phyloP scores from a whole-genome alignment of 2,329 filamentous ascomycete genomes.

The Sporothrix variecibatus region DNA sequence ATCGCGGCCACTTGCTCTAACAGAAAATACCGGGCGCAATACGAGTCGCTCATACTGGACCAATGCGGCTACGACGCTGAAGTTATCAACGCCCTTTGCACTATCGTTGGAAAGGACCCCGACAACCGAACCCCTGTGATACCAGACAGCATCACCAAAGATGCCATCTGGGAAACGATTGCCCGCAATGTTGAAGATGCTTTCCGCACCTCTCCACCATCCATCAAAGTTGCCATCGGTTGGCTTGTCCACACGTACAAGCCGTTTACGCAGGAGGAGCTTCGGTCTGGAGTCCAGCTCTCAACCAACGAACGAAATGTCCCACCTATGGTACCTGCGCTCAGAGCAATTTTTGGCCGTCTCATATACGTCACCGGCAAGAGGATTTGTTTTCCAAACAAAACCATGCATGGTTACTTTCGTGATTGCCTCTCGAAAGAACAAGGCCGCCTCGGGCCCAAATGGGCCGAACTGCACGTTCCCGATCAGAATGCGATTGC shows the following conservation, averaged over 20 bases:
- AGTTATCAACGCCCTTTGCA: background rate
- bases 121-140: background rate
- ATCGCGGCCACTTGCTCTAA: background rate
- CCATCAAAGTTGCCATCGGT: background rate
- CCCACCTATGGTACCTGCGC: background rate
- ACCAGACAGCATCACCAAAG: background rate
- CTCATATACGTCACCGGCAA: background rate
- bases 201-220: background rate
- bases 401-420: background rate
- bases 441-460: background rate
- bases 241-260: background rate
- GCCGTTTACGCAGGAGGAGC: conserved; percentile 7
- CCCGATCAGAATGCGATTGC: background rate
- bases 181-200: background rate
- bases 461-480: background rate
- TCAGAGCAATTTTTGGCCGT: background rate
- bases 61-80: conserved; percentile 12
- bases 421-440: background rate
- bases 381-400: conserved; percentile 7
- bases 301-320: background rate
- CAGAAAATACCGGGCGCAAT: background rate
- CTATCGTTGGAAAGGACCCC: background rate
- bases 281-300: background rate
- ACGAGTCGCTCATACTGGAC: background rate
- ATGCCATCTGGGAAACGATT: background rate